A percentile compares a stretch with the other conserved stretches of the same genome.
These are phyloP conservation scores for Drechslera avenae DNA, from an alignment of 2,329 filamentous ascomycete genomes.

Conservation along the genomic window DNA sequence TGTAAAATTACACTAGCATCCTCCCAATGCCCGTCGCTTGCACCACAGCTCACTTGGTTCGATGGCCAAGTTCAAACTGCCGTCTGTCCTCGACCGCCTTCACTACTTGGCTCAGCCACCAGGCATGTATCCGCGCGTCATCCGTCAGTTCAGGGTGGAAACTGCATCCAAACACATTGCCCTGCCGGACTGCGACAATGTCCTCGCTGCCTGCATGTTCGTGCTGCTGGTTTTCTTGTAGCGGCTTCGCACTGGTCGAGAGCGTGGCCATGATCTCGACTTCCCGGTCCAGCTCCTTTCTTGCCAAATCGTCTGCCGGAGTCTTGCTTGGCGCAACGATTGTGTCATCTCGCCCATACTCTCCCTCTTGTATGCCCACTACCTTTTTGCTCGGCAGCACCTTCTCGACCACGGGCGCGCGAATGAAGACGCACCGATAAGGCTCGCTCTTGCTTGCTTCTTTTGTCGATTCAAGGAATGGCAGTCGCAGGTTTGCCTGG, in stretches of 20 bases:
- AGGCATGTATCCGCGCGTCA: conserved; percentile 85
- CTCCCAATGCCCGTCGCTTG: conserved; percentile 19
- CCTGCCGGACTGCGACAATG: conserved; percentile 87
- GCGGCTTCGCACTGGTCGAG: conserved; percentile 55
- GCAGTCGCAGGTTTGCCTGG: conserved; percentile 72
- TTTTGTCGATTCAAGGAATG: conserved; percentile 62
- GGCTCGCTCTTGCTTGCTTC: conserved; percentile 48
- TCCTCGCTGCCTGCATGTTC: conserved; percentile 60
- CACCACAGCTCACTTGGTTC: conserved; percentile 22
- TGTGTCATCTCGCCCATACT: conserved; percentile 55
- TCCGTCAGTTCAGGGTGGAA: conserved; percentile 94
- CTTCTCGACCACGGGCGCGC: conserved; percentile 89
- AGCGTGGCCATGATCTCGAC: conserved; percentile 66
- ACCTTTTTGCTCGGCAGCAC: conserved; percentile 63
- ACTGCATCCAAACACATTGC: conserved; percentile 90
- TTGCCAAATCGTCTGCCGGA: conserved; percentile 53
- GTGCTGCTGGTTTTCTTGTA: conserved; percentile 55
- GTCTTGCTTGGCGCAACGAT: conserved; percentile 63
- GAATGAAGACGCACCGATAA: conserved; percentile 89
- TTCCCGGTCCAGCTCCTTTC: conserved; percentile 51
- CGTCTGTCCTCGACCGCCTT: conserved; percentile 39
- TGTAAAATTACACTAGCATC: conserved; percentile 3
- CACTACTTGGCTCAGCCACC: conserved; percentile 82
- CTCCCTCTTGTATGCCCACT: conserved; percentile 53
- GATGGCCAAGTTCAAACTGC: conserved; percentile 39